A percentile compares a stretch with the other conserved stretches of the same genome.
Evolutionary conservation across 192 early-diverging fungal genomes (phyloP).

Genomic region (Coemansia sp.): DNA sequence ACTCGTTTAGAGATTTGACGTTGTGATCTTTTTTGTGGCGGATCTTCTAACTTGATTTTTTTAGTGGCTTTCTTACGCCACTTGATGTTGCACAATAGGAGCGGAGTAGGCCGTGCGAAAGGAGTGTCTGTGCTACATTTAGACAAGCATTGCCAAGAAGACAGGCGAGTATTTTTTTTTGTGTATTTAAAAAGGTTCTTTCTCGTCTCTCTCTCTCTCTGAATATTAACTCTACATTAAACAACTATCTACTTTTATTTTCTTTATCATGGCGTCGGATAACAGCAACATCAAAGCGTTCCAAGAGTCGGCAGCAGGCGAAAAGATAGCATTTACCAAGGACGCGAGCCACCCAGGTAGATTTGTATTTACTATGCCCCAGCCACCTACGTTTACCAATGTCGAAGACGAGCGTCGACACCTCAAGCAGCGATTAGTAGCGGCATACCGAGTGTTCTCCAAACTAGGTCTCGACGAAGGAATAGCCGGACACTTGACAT

Average conservation of each 20-base stretch:
- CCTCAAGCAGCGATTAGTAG: conserved; percentile 63
- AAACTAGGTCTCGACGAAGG: conserved; percentile 66
- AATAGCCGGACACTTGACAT: conserved; percentile 65
- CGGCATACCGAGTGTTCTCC: conserved; percentile 63
- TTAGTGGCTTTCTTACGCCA: too few species aligned
- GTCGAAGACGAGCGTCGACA: conserved; percentile 61
- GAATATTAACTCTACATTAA: conserved; percentile 72
- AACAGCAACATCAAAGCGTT: conserved; percentile 36
- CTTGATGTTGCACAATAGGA: too few species aligned
- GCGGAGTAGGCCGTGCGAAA: too few species aligned
- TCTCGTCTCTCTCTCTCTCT: conserved; percentile 59
- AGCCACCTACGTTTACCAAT: conserved; percentile 48
- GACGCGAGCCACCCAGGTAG: conserved; percentile 48
- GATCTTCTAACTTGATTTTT: background rate
- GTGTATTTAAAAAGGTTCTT: background rate
- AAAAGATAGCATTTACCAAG: conserved; percentile 34
- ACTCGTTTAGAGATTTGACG: too few species aligned
- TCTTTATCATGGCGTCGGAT: conserved; percentile 17
- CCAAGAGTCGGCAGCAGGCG: conserved; percentile 18
- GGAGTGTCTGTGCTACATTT: too few species aligned
- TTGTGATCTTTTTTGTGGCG: background rate
- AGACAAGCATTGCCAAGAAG: too few species aligned
- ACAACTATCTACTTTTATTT: background rate
- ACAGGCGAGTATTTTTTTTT: background rate
- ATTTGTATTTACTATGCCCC: conserved; percentile 55